phyloP scores from a whole-genome alignment of 805 yeast genomes.

The Helenozyma baotianmanensis region DNA sequence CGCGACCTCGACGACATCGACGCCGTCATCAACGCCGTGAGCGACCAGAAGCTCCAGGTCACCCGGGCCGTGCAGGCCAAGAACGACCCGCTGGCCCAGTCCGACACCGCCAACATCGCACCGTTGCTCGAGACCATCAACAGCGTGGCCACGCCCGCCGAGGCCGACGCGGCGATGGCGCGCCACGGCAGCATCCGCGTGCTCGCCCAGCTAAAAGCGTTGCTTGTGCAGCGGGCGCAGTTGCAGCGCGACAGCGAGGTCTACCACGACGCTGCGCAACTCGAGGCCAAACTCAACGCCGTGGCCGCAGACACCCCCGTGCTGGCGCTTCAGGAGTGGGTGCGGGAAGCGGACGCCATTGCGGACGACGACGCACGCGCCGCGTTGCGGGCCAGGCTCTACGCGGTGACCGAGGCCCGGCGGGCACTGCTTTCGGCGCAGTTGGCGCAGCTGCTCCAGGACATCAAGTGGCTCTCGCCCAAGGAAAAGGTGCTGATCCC shows the following conservation, averaged over 20 bases:
- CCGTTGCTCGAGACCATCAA: conserved; percentile 6
- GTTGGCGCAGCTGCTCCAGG: conserved; percentile 11
- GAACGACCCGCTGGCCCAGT: not conserved
- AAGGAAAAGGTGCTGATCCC: conserved; percentile 11
- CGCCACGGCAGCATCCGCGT: not conserved
- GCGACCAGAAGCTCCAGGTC: conserved; percentile 7
- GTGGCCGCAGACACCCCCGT: too few relatives aligned
- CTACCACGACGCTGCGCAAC: too few relatives aligned
- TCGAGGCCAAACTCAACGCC: too few relatives aligned
- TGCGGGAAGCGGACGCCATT: too few relatives aligned
- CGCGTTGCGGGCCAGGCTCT: not conserved
- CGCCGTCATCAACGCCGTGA: conserved; percentile 21
- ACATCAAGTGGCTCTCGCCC: conserved; percentile 23
- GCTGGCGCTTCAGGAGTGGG: too few relatives aligned
- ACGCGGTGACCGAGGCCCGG: conserved; percentile 4
- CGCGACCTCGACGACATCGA: conserved; percentile 30
- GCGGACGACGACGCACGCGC: too few relatives aligned
- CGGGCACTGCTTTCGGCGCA: conserved; percentile 8
- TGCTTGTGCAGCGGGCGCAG: too few relatives aligned
- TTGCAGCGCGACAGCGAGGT: too few relatives aligned
- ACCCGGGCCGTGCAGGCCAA: conserved; percentile 2
- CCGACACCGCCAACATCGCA: conserved; percentile 1
- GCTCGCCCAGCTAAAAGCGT: not conserved
- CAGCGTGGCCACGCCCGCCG: not conserved
- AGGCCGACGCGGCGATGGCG: not conserved